A percentile compares a stretch with the other conserved stretches of the same genome.
Conservation (phyloP, 139 green algal genomes). For the Raphidocelis subcapitata region DNA sequence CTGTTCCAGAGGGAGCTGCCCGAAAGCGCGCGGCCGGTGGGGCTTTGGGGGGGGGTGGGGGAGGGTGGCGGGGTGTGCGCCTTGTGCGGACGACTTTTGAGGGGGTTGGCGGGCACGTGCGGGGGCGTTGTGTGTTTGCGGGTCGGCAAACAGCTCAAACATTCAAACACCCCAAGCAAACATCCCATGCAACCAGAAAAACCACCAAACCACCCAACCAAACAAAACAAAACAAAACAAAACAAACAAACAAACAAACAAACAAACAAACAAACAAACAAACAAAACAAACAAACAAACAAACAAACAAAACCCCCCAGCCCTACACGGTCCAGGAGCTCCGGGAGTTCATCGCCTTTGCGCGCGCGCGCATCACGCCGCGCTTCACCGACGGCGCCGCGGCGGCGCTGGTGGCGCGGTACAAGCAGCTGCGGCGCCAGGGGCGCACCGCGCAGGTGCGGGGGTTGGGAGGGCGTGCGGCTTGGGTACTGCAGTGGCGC, state of each 20-base stretch:
- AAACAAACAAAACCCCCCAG: conserved; percentile 14
- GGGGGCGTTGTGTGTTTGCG: no score
- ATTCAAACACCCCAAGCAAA: no score
- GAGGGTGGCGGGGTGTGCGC: no score
- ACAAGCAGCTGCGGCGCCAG: conserved; percentile 81
- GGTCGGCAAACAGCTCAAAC: no score
- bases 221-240: no score
- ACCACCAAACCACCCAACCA: no score
- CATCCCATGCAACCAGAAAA: no score
- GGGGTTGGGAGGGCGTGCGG: no score
- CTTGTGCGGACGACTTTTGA: no score
- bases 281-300: neutral
- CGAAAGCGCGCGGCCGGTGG: conserved; percentile 6
- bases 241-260: neutral
- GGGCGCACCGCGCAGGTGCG: conserved; percentile 63
- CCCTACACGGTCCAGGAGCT: conserved; percentile 65
- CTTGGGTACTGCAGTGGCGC: no score
- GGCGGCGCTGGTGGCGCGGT: conserved; percentile 73
- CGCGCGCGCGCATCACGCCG: conserved; percentile 72
- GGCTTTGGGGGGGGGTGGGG: no score
- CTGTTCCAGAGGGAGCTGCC: conserved; percentile 68
- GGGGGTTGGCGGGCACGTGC: no score
- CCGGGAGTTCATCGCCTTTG: conserved; percentile 89
- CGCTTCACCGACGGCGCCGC: conserved; percentile 74
- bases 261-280: neutral